Percentiles rank a stretch among this genome's conserved stretches.
phyloP scores from a whole-genome alignment of 129 eudicot genomes.

The Glebionis coronaria region DNA sequence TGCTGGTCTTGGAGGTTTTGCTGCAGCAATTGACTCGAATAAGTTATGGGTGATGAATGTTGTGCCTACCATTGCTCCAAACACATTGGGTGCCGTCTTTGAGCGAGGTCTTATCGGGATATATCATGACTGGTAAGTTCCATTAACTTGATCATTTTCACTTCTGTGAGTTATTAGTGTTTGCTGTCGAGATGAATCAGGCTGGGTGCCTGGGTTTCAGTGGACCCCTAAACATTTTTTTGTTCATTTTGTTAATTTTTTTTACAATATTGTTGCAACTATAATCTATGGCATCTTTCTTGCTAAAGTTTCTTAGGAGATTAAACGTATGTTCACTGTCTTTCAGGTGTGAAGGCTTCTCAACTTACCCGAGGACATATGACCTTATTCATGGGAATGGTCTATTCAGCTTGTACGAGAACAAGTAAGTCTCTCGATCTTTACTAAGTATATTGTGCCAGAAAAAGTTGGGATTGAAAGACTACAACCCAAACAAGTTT shows the following conservation, averaged over 20 bases:
- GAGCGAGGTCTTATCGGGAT: slow-evolving; percentile 94
- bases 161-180: not conserved
- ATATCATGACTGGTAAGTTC: slow-evolving; percentile 89
- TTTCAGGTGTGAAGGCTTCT: slow-evolving; percentile 93
- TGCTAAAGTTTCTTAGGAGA: not conserved
- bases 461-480: not conserved
- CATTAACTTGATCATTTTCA: not conserved
- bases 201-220: too few relatives aligned
- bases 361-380: slow-evolving; percentile 96
- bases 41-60: slow-evolving; percentile 97
- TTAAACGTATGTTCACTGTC: slow-evolving; percentile 8
- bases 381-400: slow-evolving; percentile 83
- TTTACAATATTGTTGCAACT: too few relatives aligned
- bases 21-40: slow-evolving; percentile 71
- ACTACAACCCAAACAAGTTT: not conserved
- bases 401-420: slow-evolving; percentile 72
- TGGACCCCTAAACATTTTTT: too few relatives aligned
- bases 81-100: slow-evolving; percentile 71
- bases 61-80: slow-evolving; percentile 78
- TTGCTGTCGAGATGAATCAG: not conserved
- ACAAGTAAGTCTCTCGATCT: slow-evolving; percentile 60
- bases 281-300: not conserved
- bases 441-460: not conserved
- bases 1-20: slow-evolving; percentile 90
- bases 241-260: too few relatives aligned